Evolutionary conservation across 345 rosid species (phyloP).

Genomic region (Citrus sinensis): DVS_A1.0 CM039163.1:51025001-51025500

Average conservation of each 20-base stretch:
- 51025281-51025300: too few species aligned
- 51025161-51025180: not conserved
- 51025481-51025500: too few species aligned
- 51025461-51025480: too few species aligned
- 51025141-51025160: too few species aligned
- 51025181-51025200: not conserved
- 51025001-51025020: not conserved
- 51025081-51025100: not conserved
- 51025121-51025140: not conserved
- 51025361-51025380: not conserved
- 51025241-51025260: not conserved
- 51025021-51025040: not conserved
- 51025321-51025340: not conserved
- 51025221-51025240: not conserved
- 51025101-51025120: not conserved
- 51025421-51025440: constrained; percentile 10
- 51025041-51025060: not conserved
- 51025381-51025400: too few species aligned
- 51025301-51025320: not conserved
- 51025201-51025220: not conserved
- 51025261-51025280: not conserved
- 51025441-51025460: constrained; percentile 27
- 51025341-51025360: too few species aligned
- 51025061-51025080: too few species aligned
- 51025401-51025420: not conserved